Evolutionary conservation across 805 yeast species (phyloP).

Genomic region (Wickerhamomyces chambardii): DNA sequence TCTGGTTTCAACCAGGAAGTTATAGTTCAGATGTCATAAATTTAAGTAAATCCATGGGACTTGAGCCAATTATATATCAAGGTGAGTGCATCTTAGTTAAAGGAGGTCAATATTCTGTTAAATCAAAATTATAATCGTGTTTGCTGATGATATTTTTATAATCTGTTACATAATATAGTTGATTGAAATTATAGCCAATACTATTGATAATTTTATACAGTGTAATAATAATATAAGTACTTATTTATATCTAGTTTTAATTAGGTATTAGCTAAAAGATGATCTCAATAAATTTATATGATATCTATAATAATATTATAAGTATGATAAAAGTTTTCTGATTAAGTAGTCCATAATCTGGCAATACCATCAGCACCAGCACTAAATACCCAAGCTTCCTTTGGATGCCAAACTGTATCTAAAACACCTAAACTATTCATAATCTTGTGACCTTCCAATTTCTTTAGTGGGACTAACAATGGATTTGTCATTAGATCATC

Average conservation of each 20-base stretch:
- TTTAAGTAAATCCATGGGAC: constrained; percentile 23
- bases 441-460: constrained; percentile 83
- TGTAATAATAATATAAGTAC: no score
- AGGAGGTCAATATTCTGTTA: constrained; percentile 41
- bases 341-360: constrained; percentile 86
- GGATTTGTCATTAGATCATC: constrained; percentile 96
- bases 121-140: constrained; percentile 25
- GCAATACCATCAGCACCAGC: constrained; percentile 98
- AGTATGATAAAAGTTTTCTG: no score
- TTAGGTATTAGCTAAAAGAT: no score
- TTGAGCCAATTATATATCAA: constrained; percentile 29
- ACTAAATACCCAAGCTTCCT: constrained; percentile 95
- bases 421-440: constrained; percentile 78
- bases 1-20: constrained; percentile 86
- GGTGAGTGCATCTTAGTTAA: constrained; percentile 66
- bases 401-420: constrained; percentile 90
- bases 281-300: no score
- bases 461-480: constrained; percentile 90
- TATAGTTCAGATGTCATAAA: constrained; percentile 44
- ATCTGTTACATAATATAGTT: no score
- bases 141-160: no score
- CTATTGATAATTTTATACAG: no score
- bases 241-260: no score
- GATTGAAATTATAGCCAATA: no score
- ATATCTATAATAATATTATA: no score